Percentiles rank a stretch among this genome's conserved stretches.
Evolutionary conservation across 2,329 filamentous ascomycete species (phyloP).

Genomic region (Aureobasidium namibiae): DNA sequence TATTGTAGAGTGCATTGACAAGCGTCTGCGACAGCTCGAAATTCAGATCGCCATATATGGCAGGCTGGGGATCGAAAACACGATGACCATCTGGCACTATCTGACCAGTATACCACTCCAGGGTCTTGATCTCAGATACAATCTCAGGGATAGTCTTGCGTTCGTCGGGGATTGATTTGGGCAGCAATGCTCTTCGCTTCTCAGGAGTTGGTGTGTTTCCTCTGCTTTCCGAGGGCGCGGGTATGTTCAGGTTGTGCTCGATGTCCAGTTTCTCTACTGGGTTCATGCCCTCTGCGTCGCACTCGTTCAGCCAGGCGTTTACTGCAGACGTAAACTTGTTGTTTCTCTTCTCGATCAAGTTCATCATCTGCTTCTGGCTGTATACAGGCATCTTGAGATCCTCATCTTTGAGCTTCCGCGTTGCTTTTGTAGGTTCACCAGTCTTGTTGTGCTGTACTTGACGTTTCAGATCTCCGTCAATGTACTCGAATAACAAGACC

Average conservation of each 20-base stretch:
- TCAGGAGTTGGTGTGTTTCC: conserved; percentile 34
- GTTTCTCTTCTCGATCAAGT: conserved; percentile 83
- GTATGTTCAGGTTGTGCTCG: conserved; percentile 54
- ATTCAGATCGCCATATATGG: conserved; percentile 73
- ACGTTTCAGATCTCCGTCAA: conserved; percentile 82
- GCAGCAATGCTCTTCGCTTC: conserved; percentile 40
- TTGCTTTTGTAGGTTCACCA: conserved; percentile 61
- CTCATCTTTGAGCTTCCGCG: conserved; percentile 63
- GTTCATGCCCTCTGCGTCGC: conserved; percentile 56
- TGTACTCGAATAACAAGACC: conserved; percentile 82
- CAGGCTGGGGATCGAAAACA: conserved; percentile 76
- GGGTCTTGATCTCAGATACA: conserved; percentile 68
- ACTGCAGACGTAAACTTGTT: conserved; percentile 71
- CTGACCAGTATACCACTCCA: conserved; percentile 84
- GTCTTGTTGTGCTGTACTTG: conserved; percentile 66
- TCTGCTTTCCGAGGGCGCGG: conserved; percentile 45
- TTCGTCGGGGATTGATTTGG: conserved; percentile 67
- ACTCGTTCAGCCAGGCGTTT: conserved; percentile 67
- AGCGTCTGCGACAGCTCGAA: conserved; percentile 83
- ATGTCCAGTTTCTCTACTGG: conserved; percentile 57
- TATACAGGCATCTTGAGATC: conserved; percentile 86
- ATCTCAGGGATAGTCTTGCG: conserved; percentile 78
- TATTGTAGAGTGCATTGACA: conserved; percentile 95
- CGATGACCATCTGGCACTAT: conserved; percentile 90
- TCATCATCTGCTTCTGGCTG: conserved; percentile 85